Evolutionary conservation across 345 rosid genomes (phyloP).

Genomic region (Microcos paniculata): DNA sequence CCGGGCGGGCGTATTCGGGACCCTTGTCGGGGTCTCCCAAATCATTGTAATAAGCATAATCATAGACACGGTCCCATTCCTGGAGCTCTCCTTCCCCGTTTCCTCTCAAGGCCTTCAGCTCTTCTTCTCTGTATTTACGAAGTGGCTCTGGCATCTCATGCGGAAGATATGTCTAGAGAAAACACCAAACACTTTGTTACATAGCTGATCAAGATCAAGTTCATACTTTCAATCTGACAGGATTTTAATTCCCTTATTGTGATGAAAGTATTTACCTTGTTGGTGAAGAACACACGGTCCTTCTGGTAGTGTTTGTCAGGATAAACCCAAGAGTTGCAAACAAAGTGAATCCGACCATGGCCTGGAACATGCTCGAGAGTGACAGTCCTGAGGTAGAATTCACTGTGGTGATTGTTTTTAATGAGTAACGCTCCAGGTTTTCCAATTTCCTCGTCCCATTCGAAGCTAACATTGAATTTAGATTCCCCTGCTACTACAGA

Average conservation of each 20-base stretch:
- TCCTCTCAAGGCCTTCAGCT: constrained; percentile 63
- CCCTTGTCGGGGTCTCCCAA: constrained; percentile 51
- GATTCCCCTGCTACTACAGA: constrained; percentile 43
- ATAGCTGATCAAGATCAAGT: neutral
- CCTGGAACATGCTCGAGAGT: constrained; percentile 69
- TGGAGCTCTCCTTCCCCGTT: constrained; percentile 59
- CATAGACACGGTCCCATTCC: constrained; percentile 79
- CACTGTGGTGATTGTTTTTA: constrained; percentile 49
- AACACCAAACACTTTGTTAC: neutral
- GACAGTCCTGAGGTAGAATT: constrained; percentile 62
- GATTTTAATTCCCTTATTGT: no score
- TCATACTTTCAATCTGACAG: neutral
- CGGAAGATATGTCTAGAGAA: constrained; percentile 68
- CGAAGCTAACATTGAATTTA: constrained; percentile 46
- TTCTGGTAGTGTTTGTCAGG: constrained; percentile 43
- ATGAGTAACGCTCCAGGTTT: constrained; percentile 67
- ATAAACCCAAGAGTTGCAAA: constrained; percentile 85
- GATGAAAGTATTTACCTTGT: constrained; percentile 42
- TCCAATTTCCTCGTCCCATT: constrained; percentile 57
- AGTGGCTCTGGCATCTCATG: constrained; percentile 54
- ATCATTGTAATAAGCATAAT: constrained; percentile 81
- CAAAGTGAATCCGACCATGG: constrained; percentile 55
- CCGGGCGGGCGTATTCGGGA: constrained; percentile 46
- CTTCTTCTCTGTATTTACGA: constrained; percentile 57
- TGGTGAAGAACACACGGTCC: constrained; percentile 70